These are phyloP conservation scores for Beauveria rudraprayagi DNA, from an alignment of 2,329 filamentous ascomycete species.

Conservation along the genomic window DNA sequence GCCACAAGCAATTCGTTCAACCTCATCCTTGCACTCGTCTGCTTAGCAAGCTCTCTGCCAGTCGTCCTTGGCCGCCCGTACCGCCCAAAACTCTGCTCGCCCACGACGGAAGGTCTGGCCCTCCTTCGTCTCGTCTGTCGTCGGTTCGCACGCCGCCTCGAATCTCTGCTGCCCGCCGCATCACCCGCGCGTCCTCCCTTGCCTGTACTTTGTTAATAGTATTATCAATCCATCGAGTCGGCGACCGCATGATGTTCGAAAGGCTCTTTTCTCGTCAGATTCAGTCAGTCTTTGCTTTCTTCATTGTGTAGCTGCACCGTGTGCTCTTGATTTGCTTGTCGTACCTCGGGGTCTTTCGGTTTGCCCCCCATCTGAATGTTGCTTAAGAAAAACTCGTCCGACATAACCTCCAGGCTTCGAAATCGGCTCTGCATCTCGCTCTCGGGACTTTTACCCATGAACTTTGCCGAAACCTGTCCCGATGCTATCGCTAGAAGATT, in stretches of 20 bases:
- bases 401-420: slow-evolving; percentile 19
- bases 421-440: slow-evolving; percentile 21
- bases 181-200: slow-evolving; percentile 24
- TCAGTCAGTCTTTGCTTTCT: slow-evolving; percentile 1
- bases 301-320: neutral
- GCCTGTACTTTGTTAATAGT: slow-evolving; percentile 13
- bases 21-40: neutral
- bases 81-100: slow-evolving; percentile 22
- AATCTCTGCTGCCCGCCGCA: slow-evolving; percentile 26
- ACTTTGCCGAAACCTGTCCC: slow-evolving; percentile 19
- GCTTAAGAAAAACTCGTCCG: slow-evolving; percentile 19
- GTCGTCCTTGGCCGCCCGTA: neutral
- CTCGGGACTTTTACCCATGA: slow-evolving; percentile 21
- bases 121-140: neutral
- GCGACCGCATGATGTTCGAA: slow-evolving; percentile 21
- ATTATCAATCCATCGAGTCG: slow-evolving; percentile 8
- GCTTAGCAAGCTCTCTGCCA: slow-evolving; percentile 1
- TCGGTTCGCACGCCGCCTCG: slow-evolving; percentile 10
- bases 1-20: neutral
- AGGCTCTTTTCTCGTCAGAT: slow-evolving; percentile 22
- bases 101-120: slow-evolving; percentile 23
- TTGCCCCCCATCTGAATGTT: slow-evolving; percentile 16
- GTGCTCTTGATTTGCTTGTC: slow-evolving; percentile 11
- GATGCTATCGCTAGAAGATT: slow-evolving; percentile 25
- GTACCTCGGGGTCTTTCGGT: slow-evolving; percentile 26